A percentile compares a stretch with the other conserved stretches of the same genome.
These are phyloP conservation scores for Ramularia endophylla DNA, from an alignment of 2,329 filamentous ascomycete species.

Conservation along the genomic window DNA sequence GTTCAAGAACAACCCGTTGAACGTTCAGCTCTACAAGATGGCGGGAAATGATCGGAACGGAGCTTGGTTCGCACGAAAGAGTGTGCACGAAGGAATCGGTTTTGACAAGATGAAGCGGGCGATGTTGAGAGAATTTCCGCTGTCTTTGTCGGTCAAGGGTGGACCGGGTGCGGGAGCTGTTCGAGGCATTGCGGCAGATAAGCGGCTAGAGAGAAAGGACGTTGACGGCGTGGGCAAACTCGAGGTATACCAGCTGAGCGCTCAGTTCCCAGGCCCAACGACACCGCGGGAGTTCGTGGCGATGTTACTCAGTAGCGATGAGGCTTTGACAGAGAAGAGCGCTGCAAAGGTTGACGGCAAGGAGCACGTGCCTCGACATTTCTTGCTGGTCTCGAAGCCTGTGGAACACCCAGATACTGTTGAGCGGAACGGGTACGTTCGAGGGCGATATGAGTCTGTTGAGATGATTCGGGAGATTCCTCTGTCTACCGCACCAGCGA, in stretches of 20 bases:
- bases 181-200: constrained; percentile 79
- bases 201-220: constrained; percentile 58
- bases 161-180: constrained; percentile 68
- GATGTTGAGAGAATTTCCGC: constrained; percentile 71
- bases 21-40: constrained; percentile 74
- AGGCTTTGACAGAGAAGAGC: constrained; percentile 45
- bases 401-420: constrained; percentile 70
- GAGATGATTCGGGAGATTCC: constrained; percentile 85
- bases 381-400: constrained; percentile 82
- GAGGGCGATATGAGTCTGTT: constrained; percentile 84
- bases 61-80: constrained; percentile 82
- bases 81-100: constrained; percentile 70
- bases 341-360: constrained; percentile 27
- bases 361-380: constrained; percentile 55
- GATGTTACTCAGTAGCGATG: constrained; percentile 62
- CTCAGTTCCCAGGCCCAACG: constrained; percentile 84
- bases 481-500: constrained; percentile 37
- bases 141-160: constrained; percentile 66
- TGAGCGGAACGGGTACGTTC: constrained; percentile 64
- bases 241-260: constrained; percentile 78
- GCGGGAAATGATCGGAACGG: constrained; percentile 73
- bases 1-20: constrained; percentile 68
- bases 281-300: constrained; percentile 84
- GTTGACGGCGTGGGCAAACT: constrained; percentile 57
- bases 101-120: constrained; percentile 75